Percentiles rank a stretch among this genome's conserved stretches.
phyloP scores from a whole-genome alignment of 176 grass and related monocot species.

The Tillandsia fasciculata region DNA sequence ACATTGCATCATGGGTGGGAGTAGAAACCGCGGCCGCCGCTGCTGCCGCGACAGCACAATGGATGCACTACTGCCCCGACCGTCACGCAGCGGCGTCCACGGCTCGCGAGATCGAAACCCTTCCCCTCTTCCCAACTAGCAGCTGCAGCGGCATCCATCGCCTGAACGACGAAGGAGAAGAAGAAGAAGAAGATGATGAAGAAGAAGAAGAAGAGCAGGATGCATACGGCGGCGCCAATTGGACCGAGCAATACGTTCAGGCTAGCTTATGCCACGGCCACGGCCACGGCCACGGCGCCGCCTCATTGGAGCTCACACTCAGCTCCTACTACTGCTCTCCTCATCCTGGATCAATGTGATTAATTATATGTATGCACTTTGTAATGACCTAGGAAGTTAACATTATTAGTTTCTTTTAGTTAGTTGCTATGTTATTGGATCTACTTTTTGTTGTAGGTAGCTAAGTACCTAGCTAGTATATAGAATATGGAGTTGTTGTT shows the following conservation, averaged over 20 bases:
- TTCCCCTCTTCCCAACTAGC: not conserved
- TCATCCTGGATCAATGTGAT: not conserved
- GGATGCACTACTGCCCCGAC: not conserved
- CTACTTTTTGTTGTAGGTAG: not conserved
- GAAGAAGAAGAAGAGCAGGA: not conserved
- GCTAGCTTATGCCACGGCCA: not conserved
- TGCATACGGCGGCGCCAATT: not conserved
- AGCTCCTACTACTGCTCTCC: not conserved
- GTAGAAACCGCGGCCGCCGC: not conserved
- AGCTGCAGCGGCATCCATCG: not conserved
- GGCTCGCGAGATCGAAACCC: conserved; percentile 1
- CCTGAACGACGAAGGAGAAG: too few relatives aligned
- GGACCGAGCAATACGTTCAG: not conserved
- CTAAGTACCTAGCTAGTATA: too few relatives aligned
- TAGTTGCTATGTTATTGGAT: not conserved
- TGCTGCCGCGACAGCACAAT: not conserved
- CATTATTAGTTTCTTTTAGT: not conserved
- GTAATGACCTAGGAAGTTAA: not conserved
- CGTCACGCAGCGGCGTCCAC: not conserved
- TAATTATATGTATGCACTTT: too few relatives aligned
- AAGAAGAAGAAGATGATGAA: not conserved
- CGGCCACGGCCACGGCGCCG: not conserved
- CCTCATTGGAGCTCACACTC: not conserved
- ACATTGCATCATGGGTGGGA: not conserved
- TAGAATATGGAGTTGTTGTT: too few relatives aligned